These are phyloP conservation scores for Areca catechu DNA, from an alignment of 176 grass and related monocot species.

Conservation along the genomic window DNA sequence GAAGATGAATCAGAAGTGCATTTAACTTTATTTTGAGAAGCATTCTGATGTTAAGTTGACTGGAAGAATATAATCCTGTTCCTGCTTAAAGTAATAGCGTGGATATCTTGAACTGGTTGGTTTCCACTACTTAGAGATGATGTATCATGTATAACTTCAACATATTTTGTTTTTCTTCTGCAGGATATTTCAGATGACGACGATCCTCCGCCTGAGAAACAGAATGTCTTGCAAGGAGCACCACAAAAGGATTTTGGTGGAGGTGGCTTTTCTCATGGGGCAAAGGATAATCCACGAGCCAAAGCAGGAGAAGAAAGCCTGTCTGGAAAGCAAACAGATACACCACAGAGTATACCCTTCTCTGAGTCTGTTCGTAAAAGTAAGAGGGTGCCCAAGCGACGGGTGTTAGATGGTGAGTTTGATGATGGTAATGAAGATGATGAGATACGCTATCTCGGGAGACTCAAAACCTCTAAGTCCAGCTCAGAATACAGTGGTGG, in stretches of 20 bases:
- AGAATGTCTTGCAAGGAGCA: slow-evolving; percentile 28
- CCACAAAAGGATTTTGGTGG: slow-evolving; percentile 25
- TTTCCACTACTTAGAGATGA: too few species aligned
- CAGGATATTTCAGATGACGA: slow-evolving; percentile 1
- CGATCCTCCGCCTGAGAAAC: slow-evolving; percentile 15
- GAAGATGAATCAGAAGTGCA: too few species aligned
- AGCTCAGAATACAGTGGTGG: slow-evolving; percentile 9
- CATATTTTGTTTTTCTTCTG: slow-evolving; percentile 3
- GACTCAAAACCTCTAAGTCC: slow-evolving; percentile 25
- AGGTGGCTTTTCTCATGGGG: slow-evolving; percentile 24
- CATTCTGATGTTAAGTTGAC: too few species aligned
- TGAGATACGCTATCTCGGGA: slow-evolving; percentile 26
- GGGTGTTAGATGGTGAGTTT: slow-evolving; percentile 33
- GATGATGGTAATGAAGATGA: slow-evolving; percentile 27
- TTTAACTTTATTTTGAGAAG: too few species aligned
- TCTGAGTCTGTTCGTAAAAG: slow-evolving; percentile 67
- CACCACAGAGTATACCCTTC: slow-evolving; percentile 20
- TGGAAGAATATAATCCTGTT: too few species aligned
- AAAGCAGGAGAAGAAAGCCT: slow-evolving; percentile 24
- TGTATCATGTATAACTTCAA: too few species aligned
- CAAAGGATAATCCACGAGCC: slow-evolving; percentile 29
- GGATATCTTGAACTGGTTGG: too few species aligned
- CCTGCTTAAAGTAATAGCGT: too few species aligned
- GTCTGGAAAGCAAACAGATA: slow-evolving; percentile 26
- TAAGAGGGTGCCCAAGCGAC: slow-evolving; percentile 55